Evolutionary conservation across 1,139 yeast genomes (phyloP).

Genomic region (Yamadazyma friedrichii): DNA sequence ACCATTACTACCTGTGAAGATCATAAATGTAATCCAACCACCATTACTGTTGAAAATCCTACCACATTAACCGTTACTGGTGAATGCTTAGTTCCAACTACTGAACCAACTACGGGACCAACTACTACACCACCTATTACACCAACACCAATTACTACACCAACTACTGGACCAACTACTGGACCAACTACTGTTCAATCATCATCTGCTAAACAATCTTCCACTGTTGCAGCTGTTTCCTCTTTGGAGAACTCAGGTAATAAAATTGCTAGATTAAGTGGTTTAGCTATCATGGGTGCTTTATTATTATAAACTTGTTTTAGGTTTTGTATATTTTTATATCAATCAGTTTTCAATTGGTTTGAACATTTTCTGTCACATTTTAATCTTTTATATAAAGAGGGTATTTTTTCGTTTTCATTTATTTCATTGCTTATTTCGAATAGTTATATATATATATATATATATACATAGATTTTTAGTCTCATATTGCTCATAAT

Average conservation of each 20-base stretch:
- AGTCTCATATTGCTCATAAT: no score
- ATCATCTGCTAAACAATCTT: constrained; percentile 4
- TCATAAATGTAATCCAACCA: constrained; percentile 27
- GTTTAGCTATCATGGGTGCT: constrained; percentile 15
- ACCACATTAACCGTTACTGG: constrained; percentile 59
- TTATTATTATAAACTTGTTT: constrained; percentile 14
- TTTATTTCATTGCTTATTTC: no score
- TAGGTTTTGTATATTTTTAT: no score
- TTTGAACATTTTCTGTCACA: background rate
- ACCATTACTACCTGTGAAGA: constrained; percentile 43
- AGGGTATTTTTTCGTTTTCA: no score
- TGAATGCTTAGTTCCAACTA: constrained; percentile 57
- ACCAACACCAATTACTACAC: no score
- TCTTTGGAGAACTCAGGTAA: constrained; percentile 12
- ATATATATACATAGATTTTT: no score
- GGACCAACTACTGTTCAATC: constrained; percentile 4
- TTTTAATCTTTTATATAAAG: no score
- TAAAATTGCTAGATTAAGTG: constrained; percentile 11
- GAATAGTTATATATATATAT: no score
- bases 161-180: constrained; percentile 23
- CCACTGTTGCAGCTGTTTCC: constrained; percentile 9
- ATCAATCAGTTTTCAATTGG: no score
- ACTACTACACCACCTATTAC: no score
- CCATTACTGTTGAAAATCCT: constrained; percentile 50
- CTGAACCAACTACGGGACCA: no score